phyloP scores from a whole-genome alignment of 257 asterid genomes.

The Ehretia macrophylla region DNA sequence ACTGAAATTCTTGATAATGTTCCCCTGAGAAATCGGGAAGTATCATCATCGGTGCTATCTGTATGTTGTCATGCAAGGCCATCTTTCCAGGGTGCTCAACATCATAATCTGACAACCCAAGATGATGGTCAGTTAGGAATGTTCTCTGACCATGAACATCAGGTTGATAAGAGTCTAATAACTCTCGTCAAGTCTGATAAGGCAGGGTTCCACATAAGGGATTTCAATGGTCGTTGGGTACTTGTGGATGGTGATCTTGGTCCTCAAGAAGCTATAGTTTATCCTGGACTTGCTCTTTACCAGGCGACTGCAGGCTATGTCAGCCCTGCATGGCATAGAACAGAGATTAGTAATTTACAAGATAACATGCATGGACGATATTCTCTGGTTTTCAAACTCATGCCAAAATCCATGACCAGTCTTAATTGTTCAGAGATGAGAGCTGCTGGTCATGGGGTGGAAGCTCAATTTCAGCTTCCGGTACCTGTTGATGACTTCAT shows the following conservation, averaged over 20 bases:
- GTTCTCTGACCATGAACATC: slow-evolving; percentile 79
- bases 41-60: slow-evolving; percentile 78
- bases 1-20: slow-evolving; percentile 85
- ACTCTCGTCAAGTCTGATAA: slow-evolving; percentile 77
- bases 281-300: slow-evolving; percentile 89
- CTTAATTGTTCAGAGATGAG: slow-evolving; percentile 90
- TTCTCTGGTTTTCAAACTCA: slow-evolving; percentile 78
- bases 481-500: slow-evolving; percentile 92
- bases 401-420: slow-evolving; percentile 92
- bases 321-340: slow-evolving; percentile 72
- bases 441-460: slow-evolving; percentile 97
- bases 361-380: slow-evolving; percentile 72
- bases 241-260: slow-evolving; percentile 89
- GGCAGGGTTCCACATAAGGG: slow-evolving; percentile 77
- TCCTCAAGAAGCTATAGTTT: slow-evolving; percentile 84
- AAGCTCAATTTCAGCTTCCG: slow-evolving; percentile 90
- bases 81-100: slow-evolving; percentile 80
- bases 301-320: slow-evolving; percentile 97
- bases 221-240: slow-evolving; percentile 91
- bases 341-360: slow-evolving; percentile 53
- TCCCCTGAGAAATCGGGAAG: slow-evolving; percentile 77
- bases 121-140: slow-evolving; percentile 73
- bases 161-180: slow-evolving; percentile 74
- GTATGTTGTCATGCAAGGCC: slow-evolving; percentile 86
- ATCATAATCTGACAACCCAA: slow-evolving; percentile 63